Evolutionary conservation across 179 eudicot species (phyloP).

Genomic region (Patellifolia procumbens): DNA sequence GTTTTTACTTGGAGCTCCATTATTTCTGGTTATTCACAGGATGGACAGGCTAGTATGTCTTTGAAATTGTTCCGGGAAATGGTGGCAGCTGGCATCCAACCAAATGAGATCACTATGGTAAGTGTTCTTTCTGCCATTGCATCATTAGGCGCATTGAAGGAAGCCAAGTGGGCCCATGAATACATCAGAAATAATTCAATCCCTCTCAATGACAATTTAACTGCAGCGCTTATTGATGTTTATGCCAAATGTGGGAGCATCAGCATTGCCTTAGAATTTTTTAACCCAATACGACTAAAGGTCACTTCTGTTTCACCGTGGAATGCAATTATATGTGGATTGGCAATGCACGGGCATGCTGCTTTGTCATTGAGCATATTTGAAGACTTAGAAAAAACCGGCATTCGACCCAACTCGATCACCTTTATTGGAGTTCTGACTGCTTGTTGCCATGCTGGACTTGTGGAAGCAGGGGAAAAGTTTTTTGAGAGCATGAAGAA

Average conservation of each 20-base stretch:
- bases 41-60: slow-evolving; percentile 56
- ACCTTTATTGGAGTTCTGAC: slow-evolving; percentile 84
- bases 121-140: slow-evolving; percentile 87
- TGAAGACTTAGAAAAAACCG: slow-evolving; percentile 50
- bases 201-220: slow-evolving; percentile 65
- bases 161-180: slow-evolving; percentile 79
- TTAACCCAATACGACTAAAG: slow-evolving; percentile 45
- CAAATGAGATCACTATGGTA: slow-evolving; percentile 89
- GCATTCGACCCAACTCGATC: slow-evolving; percentile 61
- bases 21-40: slow-evolving; percentile 85
- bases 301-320: slow-evolving; percentile 68
- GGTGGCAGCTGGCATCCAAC: slow-evolving; percentile 57
- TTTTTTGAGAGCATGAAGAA: slow-evolving; percentile 65
- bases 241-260: slow-evolving; percentile 95
- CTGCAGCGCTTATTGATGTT: slow-evolving; percentile 83
- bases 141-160: slow-evolving; percentile 52
- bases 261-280: slow-evolving; percentile 59
- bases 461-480: slow-evolving; percentile 64
- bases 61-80: slow-evolving; percentile 67
- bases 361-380: slow-evolving; percentile 57
- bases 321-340: slow-evolving; percentile 90
- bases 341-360: slow-evolving; percentile 90
- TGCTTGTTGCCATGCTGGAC: slow-evolving; percentile 91
- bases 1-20: slow-evolving; percentile 95
- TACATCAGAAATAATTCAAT: slow-evolving; percentile 56